These are phyloP conservation scores for Gelatoporia subvermispora DNA, from an alignment of 768 basidiomycete species.

Conservation along the genomic window DNA sequence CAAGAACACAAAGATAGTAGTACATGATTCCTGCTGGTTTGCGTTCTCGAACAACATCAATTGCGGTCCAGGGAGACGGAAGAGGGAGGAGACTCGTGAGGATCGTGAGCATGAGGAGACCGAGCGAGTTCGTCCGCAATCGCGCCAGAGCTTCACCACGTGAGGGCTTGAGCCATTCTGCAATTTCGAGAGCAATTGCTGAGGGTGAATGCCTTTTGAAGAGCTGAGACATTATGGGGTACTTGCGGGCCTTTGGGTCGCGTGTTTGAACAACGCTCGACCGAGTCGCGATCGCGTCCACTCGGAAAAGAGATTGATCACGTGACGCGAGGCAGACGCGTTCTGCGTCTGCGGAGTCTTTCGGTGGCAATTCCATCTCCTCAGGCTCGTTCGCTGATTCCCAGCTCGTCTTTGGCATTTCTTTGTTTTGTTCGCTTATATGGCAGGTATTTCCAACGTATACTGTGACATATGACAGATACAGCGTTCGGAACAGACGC, in stretches of 20 bases:
- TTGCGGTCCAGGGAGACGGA: constrained; percentile 32
- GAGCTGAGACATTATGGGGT: not conserved
- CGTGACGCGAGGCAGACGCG: too few species aligned
- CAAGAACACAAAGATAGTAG: constrained; percentile 24
- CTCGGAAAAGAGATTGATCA: too few species aligned
- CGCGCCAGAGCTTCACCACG: constrained; percentile 34
- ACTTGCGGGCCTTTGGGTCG: too few species aligned
- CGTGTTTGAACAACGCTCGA: not conserved
- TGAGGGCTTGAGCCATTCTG: constrained; percentile 29
- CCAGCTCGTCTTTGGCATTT: too few species aligned
- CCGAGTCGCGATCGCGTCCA: not conserved
- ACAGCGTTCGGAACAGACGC: too few species aligned
- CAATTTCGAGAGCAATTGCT: constrained; percentile 1
- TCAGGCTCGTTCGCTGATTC: too few species aligned
- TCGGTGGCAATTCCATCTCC: too few species aligned
- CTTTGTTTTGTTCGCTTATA: too few species aligned
- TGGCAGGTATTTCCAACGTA: too few species aligned
- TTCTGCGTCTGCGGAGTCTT: too few species aligned
- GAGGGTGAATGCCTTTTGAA: not conserved
- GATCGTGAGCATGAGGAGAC: constrained; percentile 27
- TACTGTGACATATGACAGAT: too few species aligned
- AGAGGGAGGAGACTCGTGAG: constrained; percentile 34
- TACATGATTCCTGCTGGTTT: constrained; percentile 8
- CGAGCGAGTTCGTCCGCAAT: constrained; percentile 33
- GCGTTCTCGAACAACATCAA: constrained; percentile 23